phyloP scores from a whole-genome alignment of 1,284 basidiomycete species.

The Coniophora puteana region DNA sequence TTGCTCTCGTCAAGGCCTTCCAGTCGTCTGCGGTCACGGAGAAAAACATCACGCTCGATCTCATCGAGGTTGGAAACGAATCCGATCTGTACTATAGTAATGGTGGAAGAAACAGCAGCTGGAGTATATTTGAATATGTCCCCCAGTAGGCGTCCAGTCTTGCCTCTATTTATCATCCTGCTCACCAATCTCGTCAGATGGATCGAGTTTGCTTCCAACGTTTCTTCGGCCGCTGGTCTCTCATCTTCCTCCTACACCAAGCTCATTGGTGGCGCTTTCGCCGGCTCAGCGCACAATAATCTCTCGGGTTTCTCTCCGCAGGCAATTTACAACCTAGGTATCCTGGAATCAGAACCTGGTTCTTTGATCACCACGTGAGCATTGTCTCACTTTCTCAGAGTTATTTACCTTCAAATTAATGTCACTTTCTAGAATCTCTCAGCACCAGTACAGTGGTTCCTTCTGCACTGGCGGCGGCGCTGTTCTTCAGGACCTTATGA shows the following conservation, averaged over 20 bases:
- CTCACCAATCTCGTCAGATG: conserved; percentile 29
- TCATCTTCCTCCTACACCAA: conserved; percentile 33
- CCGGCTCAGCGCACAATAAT: conserved; percentile 39
- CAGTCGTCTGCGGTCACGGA: conserved; percentile 34
- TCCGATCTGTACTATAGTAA: conserved; percentile 55
- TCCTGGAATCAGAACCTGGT: conserved; percentile 37
- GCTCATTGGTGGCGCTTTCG: conserved; percentile 54
- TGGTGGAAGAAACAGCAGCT: conserved; percentile 40
- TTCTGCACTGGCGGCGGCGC: conserved; percentile 50
- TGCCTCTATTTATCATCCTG: neutral
- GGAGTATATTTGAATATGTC: conserved; percentile 48
- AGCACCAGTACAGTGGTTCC: conserved; percentile 59
- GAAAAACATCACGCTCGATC: conserved; percentile 48
- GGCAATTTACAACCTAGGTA: conserved; percentile 40
- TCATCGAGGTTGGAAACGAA: conserved; percentile 64
- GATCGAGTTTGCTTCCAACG: conserved; percentile 28
- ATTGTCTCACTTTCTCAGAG: conserved; percentile 5
- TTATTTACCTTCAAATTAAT: conserved; percentile 8
- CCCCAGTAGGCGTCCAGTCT: conserved; percentile 38
- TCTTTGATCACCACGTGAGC: conserved; percentile 34
- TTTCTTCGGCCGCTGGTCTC: conserved; percentile 22
- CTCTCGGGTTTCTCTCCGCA: conserved; percentile 52
- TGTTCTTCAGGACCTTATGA: conserved; percentile 56
- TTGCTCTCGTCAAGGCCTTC: conserved; percentile 54
- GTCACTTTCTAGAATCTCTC: conserved; percentile 44